These are phyloP conservation scores for Beta vulgaris DNA, from an alignment of 148 eudicot species.

Conservation along the genomic window DNA sequence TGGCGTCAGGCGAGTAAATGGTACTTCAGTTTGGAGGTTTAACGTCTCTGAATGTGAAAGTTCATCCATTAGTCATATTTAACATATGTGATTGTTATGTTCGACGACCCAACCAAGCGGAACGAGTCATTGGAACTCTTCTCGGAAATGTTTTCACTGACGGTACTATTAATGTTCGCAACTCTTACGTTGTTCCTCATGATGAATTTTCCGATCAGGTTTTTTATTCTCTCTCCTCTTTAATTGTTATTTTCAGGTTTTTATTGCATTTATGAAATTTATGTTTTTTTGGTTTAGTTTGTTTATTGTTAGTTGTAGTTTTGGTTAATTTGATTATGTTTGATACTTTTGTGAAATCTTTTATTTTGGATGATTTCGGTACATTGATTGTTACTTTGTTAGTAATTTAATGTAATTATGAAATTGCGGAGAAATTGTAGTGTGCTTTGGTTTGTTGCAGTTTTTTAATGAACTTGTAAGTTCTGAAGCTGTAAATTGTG, in stretches of 20 bases:
- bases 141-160: conserved; percentile 81
- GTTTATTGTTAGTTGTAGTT: background rate
- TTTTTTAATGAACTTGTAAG: no score
- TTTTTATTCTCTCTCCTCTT: background rate
- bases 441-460: no score
- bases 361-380: no score
- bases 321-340: no score
- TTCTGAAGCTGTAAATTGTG: no score
- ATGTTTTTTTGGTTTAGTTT: background rate
- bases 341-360: no score
- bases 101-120: conserved; percentile 87
- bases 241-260: background rate
- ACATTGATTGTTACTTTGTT: no score
- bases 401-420: no score
- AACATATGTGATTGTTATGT: conserved; percentile 86
- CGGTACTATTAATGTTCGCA: conserved; percentile 81
- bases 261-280: background rate
- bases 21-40: conserved; percentile 54
- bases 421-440: no score
- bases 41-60: conserved; percentile 53
- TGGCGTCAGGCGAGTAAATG: conserved; percentile 56
- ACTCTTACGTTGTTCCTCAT: conserved; percentile 91
- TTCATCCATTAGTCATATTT: conserved; percentile 87
- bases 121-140: conserved; percentile 87
- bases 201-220: conserved; percentile 92